phyloP scores from a whole-genome alignment of 2,329 filamentous ascomycete species.

The Phaeosphaeriaceae sp. region DNA sequence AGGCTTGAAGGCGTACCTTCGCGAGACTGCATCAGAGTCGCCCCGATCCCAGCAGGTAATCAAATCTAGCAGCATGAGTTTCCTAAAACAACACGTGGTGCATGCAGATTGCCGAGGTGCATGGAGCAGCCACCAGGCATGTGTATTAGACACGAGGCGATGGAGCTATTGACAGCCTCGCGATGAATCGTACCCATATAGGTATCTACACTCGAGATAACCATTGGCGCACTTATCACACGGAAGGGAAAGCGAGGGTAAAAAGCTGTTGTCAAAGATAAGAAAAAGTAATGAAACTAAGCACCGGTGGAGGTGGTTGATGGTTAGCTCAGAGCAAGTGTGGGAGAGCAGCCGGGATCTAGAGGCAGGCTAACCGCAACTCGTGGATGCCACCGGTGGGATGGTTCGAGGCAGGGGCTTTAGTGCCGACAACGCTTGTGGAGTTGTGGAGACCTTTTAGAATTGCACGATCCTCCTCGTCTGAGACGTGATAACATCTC shows the following conservation, averaged over 20 bases:
- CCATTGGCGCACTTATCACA: background rate
- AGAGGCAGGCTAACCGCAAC: background rate
- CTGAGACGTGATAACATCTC: background rate
- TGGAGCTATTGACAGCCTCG: background rate
- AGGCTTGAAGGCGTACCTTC: no score
- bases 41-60: no score
- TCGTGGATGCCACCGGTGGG: background rate
- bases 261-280: slow-evolving; percentile 4
- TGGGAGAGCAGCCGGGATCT: no score
- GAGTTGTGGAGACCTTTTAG: no score
- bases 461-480: background rate
- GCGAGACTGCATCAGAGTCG: no score
- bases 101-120: background rate
- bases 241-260: background rate
- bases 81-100: background rate
- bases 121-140: background rate
- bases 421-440: no score
- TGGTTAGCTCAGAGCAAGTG: background rate
- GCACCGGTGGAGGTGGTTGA: background rate
- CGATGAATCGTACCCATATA: background rate
- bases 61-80: background rate
- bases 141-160: no score
- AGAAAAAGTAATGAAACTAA: slow-evolving; percentile 1
- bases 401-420: background rate
- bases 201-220: background rate